Conservation (phyloP, 75 land plant genomes). For the Pseudotsuga menziesii region DNA sequence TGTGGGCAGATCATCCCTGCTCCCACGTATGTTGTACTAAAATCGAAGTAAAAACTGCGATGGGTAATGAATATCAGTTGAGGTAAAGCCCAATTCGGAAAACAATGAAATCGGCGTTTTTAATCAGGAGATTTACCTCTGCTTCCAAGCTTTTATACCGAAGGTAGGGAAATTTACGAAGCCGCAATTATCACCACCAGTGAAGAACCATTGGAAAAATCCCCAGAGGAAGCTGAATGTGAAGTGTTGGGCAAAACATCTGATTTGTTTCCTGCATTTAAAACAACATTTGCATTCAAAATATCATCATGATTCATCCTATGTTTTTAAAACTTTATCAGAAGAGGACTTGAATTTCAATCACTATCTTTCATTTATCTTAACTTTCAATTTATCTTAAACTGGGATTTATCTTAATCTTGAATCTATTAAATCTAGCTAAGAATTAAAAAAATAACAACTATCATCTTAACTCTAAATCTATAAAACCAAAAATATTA, state of each 20-base stretch:
- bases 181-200: conserved; percentile 78
- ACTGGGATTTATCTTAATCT: no score
- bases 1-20: conserved; percentile 54
- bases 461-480: no score
- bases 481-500: no score
- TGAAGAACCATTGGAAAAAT: conserved; percentile 87
- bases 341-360: no score
- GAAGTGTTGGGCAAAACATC: conserved; percentile 57
- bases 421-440: no score
- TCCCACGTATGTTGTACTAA: conserved; percentile 15
- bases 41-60: conserved; percentile 9
- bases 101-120: not conserved
- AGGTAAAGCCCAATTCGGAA: not conserved
- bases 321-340: no score
- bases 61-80: not conserved
- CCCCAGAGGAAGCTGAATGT: conserved; percentile 75
- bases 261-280: not conserved
- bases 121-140: conserved; percentile 16
- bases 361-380: no score
- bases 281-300: no score
- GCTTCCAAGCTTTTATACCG: conserved; percentile 70
- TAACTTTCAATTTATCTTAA: no score
- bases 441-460: no score
- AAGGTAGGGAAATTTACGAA: conserved; percentile 78
- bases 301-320: no score